A percentile compares a stretch with the other conserved stretches of the same genome.
Conservation (phyloP, 2,329 filamentous ascomycete species). For the Diaporthe citri region DNA sequence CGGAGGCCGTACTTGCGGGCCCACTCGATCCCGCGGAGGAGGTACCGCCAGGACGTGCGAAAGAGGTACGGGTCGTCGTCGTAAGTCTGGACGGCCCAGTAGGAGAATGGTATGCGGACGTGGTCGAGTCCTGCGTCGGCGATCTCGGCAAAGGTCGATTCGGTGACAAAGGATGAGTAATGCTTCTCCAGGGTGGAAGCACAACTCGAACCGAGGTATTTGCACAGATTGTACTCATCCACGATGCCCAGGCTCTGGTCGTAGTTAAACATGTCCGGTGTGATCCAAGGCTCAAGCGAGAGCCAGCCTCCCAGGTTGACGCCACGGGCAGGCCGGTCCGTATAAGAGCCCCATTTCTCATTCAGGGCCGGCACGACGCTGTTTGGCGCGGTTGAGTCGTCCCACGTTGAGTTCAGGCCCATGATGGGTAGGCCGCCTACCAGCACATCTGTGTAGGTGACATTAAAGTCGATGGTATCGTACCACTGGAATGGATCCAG, state of each 20-base stretch:
- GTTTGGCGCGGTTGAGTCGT: slow-evolving; percentile 85
- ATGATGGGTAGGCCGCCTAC: slow-evolving; percentile 92
- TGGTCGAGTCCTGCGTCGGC: slow-evolving; percentile 91
- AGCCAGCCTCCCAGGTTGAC: slow-evolving; percentile 97
- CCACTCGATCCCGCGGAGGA: slow-evolving; percentile 93
- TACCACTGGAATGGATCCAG: slow-evolving; percentile 94
- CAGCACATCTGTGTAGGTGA: slow-evolving; percentile 88
- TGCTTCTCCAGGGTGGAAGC: slow-evolving; percentile 84
- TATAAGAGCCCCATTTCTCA: slow-evolving; percentile 81
- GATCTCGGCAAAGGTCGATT: slow-evolving; percentile 87
- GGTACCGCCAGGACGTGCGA: slow-evolving; percentile 91
- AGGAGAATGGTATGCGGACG: slow-evolving; percentile 94
- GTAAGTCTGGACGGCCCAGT: slow-evolving; percentile 93
- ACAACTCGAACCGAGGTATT: slow-evolving; percentile 76
- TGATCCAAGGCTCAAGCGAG: slow-evolving; percentile 93
- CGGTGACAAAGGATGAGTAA: slow-evolving; percentile 89
- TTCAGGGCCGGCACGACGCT: slow-evolving; percentile 82
- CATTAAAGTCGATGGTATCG: slow-evolving; percentile 90
- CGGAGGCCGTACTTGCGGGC: slow-evolving; percentile 91
- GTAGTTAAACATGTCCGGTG: slow-evolving; percentile 86
- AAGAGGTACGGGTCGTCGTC: slow-evolving; percentile 89
- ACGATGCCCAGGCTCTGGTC: slow-evolving; percentile 76
- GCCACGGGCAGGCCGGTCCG: slow-evolving; percentile 82
- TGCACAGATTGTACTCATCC: slow-evolving; percentile 87
- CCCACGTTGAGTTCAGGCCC: slow-evolving; percentile 87